Evolutionary conservation across 441 rosid species (phyloP), one percentile per base, ranked within the genome.

Genomic region (Erodium trifolium): DNA sequence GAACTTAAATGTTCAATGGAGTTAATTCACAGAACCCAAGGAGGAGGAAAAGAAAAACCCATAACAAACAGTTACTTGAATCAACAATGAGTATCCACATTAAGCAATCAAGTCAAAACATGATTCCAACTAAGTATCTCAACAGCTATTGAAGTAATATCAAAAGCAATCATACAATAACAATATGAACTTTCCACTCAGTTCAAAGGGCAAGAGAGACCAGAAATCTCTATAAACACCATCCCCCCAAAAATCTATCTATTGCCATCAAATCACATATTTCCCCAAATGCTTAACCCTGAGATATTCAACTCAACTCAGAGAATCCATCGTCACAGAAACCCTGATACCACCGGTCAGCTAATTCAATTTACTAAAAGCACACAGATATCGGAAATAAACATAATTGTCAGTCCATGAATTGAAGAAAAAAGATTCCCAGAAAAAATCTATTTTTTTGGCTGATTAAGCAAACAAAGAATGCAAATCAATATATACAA

Each of bases 281-380:
- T 53, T 17, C 60, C 59, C 45, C 47, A 2, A 17, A 53, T 53
- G 5, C 6, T 6, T 53, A 14, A 53, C 47, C 10, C 10, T 41
- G 59, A 51, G 59, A 51, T n/a, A 51, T 16, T 49, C 57, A 49
- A 51, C 60, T 51, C 59, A 51, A n/a, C 59, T 55, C 62, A 16
- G 27, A 16, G 27, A 57, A 57, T 18, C 27, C 8, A 17, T 57
- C 10, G 3, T 57, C 63, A 57, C 7, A 57, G 16, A 57, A 16
- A 16, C 29, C 23, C 18, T 41, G 17, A 57, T 57, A 8, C 63
- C 27, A 57, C 29, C 18, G 17, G 1, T 57, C 7, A 57, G 0
- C 63, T 3, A 10, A 17, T 23, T 23, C 27, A 23, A 23, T 23
- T 23, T 23, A 23, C 27, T 23, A 23, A 23, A 2, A 23, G 27